Evolutionary conservation across 148 eudicot species (phyloP), one percentile per base, ranked within the genome.

Genomic region (Rheum nobile): DNA sequence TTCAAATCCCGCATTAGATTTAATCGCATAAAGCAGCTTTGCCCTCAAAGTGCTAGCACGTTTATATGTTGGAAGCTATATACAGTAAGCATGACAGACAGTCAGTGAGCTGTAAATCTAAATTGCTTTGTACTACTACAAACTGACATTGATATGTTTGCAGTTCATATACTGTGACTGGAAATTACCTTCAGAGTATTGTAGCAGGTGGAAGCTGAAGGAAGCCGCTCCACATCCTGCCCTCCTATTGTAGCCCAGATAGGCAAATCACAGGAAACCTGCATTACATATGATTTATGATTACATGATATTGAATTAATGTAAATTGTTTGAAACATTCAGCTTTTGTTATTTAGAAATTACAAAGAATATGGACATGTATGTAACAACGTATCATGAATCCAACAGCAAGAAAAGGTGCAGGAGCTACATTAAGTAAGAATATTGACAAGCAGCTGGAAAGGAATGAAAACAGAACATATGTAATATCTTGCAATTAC

Each of bases 131-230:
- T 43, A 43, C 24, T 41, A 69, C 16, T 48, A 75, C 26, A 76
- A n/a, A 50, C 57, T n/a, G 57, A 22, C 24, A 50, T 22, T 57
- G 67, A 57, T 57, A 16, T 28, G 32, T 57, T 14, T 57, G 4
- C 16, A 57, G 32, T 12, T 26, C 10, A 24, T 71, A 39, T 16
- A 72, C 28, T 48, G 59, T 71, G 28, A 55, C 8, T 71, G 19
- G 72, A 48, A 19, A 74, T 19, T 86, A 95, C 98, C 97, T 95
- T 95, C 69, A 95, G 84, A 85, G 98, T 95, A 80, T 95, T 95
- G 80, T 95, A 95, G 85, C 98, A 95, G 19, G 98, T 90, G 65
- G 98, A 91, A 82, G 98, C 96, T 78, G 98, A 95, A 75, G 98
- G 98, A 83, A 95, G 93, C 74, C 98, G 86, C 75, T 95, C 98